Base-by-base conservation (phyloP, 2,329 filamentous ascomycete species). In the Paramyrothecium sp. region DNA sequence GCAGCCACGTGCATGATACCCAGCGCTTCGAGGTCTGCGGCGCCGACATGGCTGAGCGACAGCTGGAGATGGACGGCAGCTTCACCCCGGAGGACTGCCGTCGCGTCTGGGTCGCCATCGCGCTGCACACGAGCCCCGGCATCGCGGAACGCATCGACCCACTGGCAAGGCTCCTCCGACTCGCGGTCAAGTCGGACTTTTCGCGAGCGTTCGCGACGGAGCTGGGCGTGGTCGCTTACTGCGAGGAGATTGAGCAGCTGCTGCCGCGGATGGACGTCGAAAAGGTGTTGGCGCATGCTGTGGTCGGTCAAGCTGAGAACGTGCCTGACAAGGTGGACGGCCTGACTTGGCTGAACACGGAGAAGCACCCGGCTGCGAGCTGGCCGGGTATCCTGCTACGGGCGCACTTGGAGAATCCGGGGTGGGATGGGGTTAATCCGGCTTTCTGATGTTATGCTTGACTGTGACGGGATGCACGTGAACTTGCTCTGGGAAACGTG, bases 91-190 rank as follows among this genome's bases (percentile, higher is more conserved):
- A 54, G 4, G 60, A 66, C 13, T 59, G 64, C 7, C 69, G 69
- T 51, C 65, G 69, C 34, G 67, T 71, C 23, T 75, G 73, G 73
- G 64, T 67, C 16, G 70, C 72, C 22, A 69, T 75, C 41, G 65
- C 71, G 11, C 19, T 75, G 38, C 73, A 75, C 56, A 69, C 69
- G 2, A 73, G 67, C 49, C 62, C 65, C 0, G 73, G 72, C 1
- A 71, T 75, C 33, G 72, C 73, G 2, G 72, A 75, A 61, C 67
- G 71, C 7, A 67, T 75, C 33, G 67, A 69, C 54, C 65, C 72
- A 12, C 62, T 72, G 7, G 64, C 71, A 2, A 62, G 71, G 8
- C 61, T 70, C 12, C 56, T 75, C 16, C 58, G 73, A 12, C 59
- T 70, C 5, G 71, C 60, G 17, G 71, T 75, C 38, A 61, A 64